Conservation (phyloP, 306 rosid species). For the Elaeagnus macrophylla region DNA sequence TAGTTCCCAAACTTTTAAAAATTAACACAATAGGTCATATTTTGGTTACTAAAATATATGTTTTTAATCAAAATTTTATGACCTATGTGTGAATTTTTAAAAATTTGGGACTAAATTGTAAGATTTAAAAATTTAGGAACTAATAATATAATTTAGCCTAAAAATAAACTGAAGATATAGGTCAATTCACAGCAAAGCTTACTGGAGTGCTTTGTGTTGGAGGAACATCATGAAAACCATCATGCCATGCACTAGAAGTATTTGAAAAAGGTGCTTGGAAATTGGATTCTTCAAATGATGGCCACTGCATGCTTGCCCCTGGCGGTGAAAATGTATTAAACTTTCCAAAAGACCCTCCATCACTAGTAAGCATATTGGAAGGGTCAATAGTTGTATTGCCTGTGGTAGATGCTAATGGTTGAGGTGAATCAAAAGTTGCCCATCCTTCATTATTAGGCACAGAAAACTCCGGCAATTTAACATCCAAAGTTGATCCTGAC, state of each 20-base stretch:
- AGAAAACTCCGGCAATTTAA: conserved; percentile 28
- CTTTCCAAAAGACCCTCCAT: conserved; percentile 25
- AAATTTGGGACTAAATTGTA: no score
- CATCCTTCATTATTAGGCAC: conserved; percentile 58
- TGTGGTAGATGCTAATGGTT: conserved; percentile 20
- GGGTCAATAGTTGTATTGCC: conserved; percentile 24
- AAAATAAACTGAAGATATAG: not conserved
- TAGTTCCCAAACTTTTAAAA: no score
- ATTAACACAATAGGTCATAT: no score
- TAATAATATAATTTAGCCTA: no score
- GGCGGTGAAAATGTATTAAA: conserved; percentile 35
- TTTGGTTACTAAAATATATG: no score
- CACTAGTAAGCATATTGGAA: conserved; percentile 20
- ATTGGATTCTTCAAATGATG: conserved; percentile 27
- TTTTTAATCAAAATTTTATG: no score
- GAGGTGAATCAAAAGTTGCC: conserved; percentile 72
- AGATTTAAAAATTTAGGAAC: no score
- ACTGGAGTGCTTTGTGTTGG: conserved; percentile 33
- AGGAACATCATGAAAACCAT: conserved; percentile 27
- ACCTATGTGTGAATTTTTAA: no score
- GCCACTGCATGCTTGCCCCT: conserved; percentile 35
- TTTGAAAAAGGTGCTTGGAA: conserved; percentile 23
- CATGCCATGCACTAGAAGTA: conserved; percentile 36
- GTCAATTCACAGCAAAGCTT: conserved; percentile 7
- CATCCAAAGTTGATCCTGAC: conserved; percentile 27